These are phyloP conservation scores for Berberis thunbergii DNA, from an alignment of 164 flowering plant genomes.

Conservation along the genomic window DNA sequence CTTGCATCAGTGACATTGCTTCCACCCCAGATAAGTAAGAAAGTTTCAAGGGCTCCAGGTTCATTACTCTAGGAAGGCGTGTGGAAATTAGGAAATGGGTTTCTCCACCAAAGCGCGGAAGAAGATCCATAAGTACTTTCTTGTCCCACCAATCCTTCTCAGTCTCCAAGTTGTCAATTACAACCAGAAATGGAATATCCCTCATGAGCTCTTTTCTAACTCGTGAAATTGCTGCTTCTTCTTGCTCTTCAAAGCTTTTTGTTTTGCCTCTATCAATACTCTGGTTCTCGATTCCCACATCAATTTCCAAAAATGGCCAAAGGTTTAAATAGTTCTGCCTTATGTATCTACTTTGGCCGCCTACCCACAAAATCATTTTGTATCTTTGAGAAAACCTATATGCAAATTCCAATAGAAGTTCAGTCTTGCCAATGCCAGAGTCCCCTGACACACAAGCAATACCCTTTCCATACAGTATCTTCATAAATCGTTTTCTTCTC, in stretches of 20 bases:
- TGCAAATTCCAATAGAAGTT: constrained; percentile 83
- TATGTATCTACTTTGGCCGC: constrained; percentile 79
- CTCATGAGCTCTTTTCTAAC: constrained; percentile 85
- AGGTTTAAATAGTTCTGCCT: constrained; percentile 85
- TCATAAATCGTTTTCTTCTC: constrained; percentile 46
- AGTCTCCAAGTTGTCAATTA: constrained; percentile 86
- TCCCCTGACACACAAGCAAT: constrained; percentile 91
- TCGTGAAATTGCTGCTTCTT: constrained; percentile 67
- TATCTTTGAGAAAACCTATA: constrained; percentile 77
- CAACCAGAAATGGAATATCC: constrained; percentile 72
- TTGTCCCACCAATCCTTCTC: constrained; percentile 99
- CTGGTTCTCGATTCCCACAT: constrained; percentile 60
- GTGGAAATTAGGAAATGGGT: constrained; percentile 85
- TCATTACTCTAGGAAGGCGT: constrained; percentile 64
- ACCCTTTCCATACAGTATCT: constrained; percentile 77
- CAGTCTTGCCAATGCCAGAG: constrained; percentile 91
- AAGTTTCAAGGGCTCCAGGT: constrained; percentile 78
- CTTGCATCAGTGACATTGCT: constrained; percentile 85
- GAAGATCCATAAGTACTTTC: constrained; percentile 79
- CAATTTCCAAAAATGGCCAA: constrained; percentile 65
- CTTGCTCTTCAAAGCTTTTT: constrained; percentile 86
- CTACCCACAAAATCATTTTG: constrained; percentile 91
- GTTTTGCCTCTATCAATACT: constrained; percentile 44
- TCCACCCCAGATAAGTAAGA: constrained; percentile 83
- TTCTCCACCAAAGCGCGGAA: constrained; percentile 93